phyloP scores from a whole-genome alignment of 805 yeast species.

The Metschnikowia arizonensis region DNA sequence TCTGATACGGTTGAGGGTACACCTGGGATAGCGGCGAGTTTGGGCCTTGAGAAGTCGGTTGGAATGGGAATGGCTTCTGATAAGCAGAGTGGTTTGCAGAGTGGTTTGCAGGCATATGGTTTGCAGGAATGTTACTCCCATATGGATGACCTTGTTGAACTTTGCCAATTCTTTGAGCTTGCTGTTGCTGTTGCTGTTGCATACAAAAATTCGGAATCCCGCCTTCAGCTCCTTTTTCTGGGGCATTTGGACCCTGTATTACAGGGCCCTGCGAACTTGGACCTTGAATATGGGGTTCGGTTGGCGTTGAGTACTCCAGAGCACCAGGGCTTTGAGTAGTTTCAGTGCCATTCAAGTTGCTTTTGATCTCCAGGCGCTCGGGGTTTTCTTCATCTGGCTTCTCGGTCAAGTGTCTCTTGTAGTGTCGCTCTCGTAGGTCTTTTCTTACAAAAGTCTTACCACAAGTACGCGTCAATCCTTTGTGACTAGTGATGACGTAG shows the following conservation, averaged over 20 bases:
- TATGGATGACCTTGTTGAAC: background rate
- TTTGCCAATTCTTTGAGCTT: background rate
- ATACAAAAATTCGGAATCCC: background rate
- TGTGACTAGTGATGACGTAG: slow-evolving; percentile 41
- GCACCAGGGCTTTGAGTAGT: background rate
- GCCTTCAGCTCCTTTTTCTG: background rate
- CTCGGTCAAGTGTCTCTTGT: slow-evolving; percentile 16
- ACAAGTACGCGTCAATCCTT: slow-evolving; percentile 43
- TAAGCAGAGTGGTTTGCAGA: background rate
- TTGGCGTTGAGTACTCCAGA: background rate
- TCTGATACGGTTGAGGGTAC: slow-evolving; percentile 2
- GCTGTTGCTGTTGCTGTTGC: background rate
- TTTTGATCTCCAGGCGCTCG: background rate
- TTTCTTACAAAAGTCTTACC: slow-evolving; percentile 59
- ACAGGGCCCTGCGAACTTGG: background rate
- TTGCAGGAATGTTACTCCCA: background rate
- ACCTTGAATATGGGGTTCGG: background rate
- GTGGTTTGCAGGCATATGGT: background rate
- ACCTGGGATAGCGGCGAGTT: slow-evolving; percentile 3
- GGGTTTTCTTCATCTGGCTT: slow-evolving; percentile 4
- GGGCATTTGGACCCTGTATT: background rate
- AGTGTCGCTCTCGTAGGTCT: slow-evolving; percentile 47
- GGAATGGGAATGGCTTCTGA: background rate
- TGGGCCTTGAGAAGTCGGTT: background rate
- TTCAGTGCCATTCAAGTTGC: background rate